Evolutionary conservation across 805 yeast species (phyloP), one percentile per base, ranked within the genome.

Genomic region (Schwanniomyces sp.): DNA sequence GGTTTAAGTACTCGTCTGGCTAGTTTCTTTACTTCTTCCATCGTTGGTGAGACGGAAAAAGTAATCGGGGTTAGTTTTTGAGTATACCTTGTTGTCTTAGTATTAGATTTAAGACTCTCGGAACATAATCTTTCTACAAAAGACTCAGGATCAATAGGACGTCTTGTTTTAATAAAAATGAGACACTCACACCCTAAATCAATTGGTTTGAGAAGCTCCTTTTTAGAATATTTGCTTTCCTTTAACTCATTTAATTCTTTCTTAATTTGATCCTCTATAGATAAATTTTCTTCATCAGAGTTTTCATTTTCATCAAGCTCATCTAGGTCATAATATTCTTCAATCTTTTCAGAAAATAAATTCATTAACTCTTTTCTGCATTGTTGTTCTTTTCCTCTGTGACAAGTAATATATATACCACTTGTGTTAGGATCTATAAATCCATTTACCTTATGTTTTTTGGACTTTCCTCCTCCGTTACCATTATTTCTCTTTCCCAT

Each of bases 361-460:
- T 72, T 64, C 51, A 79, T 74, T 55, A 91, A 68, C 62, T 91
- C 97, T 52, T 81, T 82, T n/a, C 85, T 78, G 50, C 95, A 89
- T 45, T 79, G 82, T 45, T 76, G 76, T 63, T 94, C 99, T 49
- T 85, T 82, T 34, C 86, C 86, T 56, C 96, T 77, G 43, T 82
- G 80, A 65, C 97, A 92, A 0, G 98, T 88, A 10, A 91, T 96
- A 66, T 88, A 94, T 0, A 94, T 76, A 0, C 99, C 99, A 34
- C 85, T 71, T 46, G 94, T 87, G 34, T 86, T 86, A 0, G 97
- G 96, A 58, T 91, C 97, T 16, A 91, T 66, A 45, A 81, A 70
- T 7, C 81, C 81, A 2, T 70, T 59, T 16, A 74, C 70, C 55
- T 79, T 80, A 64, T 71, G 80, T 64, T 72, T 69, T 61, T 74